Evolutionary conservation across 495 filamentous ascomycete genomes (phyloP).

Genomic region (Aspergillus panamensis): DNA sequence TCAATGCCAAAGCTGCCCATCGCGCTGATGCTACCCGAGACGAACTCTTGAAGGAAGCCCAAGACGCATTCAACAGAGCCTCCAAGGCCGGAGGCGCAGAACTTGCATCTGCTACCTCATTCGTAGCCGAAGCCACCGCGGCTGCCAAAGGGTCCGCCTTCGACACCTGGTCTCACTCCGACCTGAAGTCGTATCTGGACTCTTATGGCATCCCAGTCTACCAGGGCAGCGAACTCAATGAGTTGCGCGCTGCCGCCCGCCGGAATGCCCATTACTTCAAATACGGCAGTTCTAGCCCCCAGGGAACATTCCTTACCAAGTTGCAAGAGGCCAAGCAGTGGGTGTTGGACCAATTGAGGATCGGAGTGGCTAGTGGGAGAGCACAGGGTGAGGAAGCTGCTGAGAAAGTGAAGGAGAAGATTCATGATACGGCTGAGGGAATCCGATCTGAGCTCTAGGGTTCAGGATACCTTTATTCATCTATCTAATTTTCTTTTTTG

Average conservation of each 20-base stretch:
- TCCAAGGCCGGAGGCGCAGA: slow-evolving; percentile 63
- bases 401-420: slow-evolving; percentile 40
- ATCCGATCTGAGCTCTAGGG: slow-evolving; percentile 30
- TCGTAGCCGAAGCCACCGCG: slow-evolving; percentile 65
- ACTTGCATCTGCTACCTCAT: slow-evolving; percentile 72
- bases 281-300: slow-evolving; percentile 67
- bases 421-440: slow-evolving; percentile 26
- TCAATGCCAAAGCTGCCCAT: slow-evolving; percentile 65
- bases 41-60: slow-evolving; percentile 67
- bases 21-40: slow-evolving; percentile 66
- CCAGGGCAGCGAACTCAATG: slow-evolving; percentile 63
- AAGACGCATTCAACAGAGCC: slow-evolving; percentile 65
- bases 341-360: slow-evolving; percentile 55
- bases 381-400: slow-evolving; percentile 53
- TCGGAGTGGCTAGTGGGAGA: slow-evolving; percentile 61
- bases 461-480: not conserved
- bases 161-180: slow-evolving; percentile 76
- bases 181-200: slow-evolving; percentile 78
- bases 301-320: slow-evolving; percentile 62
- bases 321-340: slow-evolving; percentile 58
- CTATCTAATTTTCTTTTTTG: not conserved
- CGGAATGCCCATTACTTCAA: slow-evolving; percentile 72
- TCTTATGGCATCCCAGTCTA: slow-evolving; percentile 73
- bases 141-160: slow-evolving; percentile 67
- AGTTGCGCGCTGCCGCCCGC: slow-evolving; percentile 63